These are phyloP conservation scores for Sporothrix mexicana DNA, from an alignment of 2,329 filamentous ascomycete genomes.

Conservation along the genomic window DNA sequence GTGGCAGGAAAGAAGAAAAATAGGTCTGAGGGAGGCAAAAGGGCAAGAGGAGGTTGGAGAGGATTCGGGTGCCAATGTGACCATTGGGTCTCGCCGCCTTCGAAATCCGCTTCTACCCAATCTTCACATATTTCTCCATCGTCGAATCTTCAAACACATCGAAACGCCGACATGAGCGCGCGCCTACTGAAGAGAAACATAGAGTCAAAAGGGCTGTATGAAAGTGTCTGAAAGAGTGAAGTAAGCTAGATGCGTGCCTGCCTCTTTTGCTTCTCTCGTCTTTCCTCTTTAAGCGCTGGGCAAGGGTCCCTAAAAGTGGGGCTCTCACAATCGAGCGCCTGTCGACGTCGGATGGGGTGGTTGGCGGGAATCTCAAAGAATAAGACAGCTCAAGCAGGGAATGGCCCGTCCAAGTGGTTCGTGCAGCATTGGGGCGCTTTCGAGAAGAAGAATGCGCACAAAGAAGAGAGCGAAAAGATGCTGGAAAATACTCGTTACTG, in stretches of 20 bases:
- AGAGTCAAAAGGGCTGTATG: too few relatives aligned
- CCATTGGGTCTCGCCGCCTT: neutral
- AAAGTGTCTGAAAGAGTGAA: too few relatives aligned
- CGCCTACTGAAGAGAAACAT: neutral
- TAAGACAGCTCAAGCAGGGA: neutral
- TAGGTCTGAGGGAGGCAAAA: neutral
- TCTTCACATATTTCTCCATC: neutral
- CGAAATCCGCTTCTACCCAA: neutral
- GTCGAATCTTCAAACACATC: neutral
- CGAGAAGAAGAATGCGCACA: neutral
- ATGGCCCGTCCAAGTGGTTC: constrained; percentile 12
- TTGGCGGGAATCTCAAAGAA: neutral
- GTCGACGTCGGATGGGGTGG: neutral
- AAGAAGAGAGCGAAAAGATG: neutral
- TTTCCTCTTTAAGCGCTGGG: constrained; percentile 26
- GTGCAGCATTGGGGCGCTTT: neutral
- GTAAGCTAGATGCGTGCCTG: neutral
- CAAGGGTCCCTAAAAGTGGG: constrained; percentile 17
- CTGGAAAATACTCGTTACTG: too few relatives aligned
- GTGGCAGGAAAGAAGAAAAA: neutral
- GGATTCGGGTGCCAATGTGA: constrained; percentile 1
- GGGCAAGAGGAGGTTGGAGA: too few relatives aligned
- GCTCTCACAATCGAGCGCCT: neutral
- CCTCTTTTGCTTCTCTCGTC: neutral
- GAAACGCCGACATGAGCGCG: constrained; percentile 22